These are phyloP conservation scores for Aureococcus anophagefferens DNA, from an alignment of 108 stramenopile genomes.

Conservation along the genomic window DNA sequence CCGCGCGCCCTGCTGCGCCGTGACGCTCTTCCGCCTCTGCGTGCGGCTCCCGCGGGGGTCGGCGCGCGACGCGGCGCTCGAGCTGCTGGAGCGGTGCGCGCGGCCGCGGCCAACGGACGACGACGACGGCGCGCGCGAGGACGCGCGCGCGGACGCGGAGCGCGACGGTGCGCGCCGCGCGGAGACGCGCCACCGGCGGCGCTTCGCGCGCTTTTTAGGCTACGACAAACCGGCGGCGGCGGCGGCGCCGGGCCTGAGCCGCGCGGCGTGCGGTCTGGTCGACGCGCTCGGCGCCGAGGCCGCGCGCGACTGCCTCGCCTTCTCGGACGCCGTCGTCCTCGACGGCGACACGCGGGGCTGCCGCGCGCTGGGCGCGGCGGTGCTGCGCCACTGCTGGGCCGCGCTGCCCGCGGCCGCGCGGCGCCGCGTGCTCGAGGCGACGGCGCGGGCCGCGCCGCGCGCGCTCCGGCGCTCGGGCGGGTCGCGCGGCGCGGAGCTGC, in stretches of 20 bases:
- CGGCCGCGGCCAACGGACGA: background rate
- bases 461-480: background rate
- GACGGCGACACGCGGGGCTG: too few relatives aligned
- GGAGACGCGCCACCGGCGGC: too few relatives aligned
- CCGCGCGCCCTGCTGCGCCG: background rate
- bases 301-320: too few relatives aligned
- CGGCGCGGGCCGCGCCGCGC: background rate
- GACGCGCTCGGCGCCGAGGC: too few relatives aligned
- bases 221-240: too few relatives aligned
- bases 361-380: too few relatives aligned
- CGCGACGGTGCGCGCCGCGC: background rate
- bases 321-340: too few relatives aligned
- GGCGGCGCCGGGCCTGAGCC: too few relatives aligned
- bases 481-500: background rate
- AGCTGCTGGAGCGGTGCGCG: background rate
- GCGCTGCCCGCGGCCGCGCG: background rate
- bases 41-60: background rate
- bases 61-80: background rate
- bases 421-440: background rate
- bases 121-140: background rate
- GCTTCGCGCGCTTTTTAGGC: too few relatives aligned
- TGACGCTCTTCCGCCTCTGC: background rate
- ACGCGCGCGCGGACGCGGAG: background rate
- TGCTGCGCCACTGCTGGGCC: background rate
- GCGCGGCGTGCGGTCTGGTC: too few relatives aligned